Evolutionary conservation across 2,329 filamentous ascomycete species (phyloP), one percentile per base, ranked within the genome.

Genomic region (Chaetomiaceae sp.): DNA sequence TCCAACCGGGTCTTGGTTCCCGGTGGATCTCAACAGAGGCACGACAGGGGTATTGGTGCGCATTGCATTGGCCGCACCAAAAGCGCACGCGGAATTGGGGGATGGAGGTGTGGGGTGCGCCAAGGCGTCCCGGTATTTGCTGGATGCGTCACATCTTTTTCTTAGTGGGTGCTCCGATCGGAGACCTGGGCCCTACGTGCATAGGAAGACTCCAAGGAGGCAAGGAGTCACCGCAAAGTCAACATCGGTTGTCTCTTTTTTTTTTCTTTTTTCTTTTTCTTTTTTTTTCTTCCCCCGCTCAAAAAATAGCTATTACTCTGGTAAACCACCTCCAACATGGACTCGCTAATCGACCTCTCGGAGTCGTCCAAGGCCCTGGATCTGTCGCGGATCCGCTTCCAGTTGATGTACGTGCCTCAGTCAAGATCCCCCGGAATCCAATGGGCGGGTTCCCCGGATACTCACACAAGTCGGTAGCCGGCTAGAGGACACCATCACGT

Each of bases 401-500:
- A 96, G 71, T 75, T 96, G 58, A 95, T 96, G 91, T 95, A 73
- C 72, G 82, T 70, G n/a, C n/a, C n/a, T 40, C 43, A 18, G 48
- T 41, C 10, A 25, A 52, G 34, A 25, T 27, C 38, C 37, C 21
- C 50, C 14, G n/a, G n/a, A n/a, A 20, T 27, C 4, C n/a, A n/a
- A n/a, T n/a, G n/a, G n/a, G 47, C 16, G 47, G 29, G 10, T 18
- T 45, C 7, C 32, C 23, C 27, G 38, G 38, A 45, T 20, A n/a
- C 36, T 55, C 36, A 49, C 52, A 55, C 36, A 21, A 13, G n/a
- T 44, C 33, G 43, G 45, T 65, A 99, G 94, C 66, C 94, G 94
- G 18, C 80, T 97, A 16, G 94, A 99, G 75, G 94, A 99, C 68
- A 97, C 92, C 57, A 97, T 99, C 67, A 95, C 89, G 61, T 96